Base-by-base conservation (phyloP, 139 green algal genomes). In the Asterochloris sp. region DNA sequence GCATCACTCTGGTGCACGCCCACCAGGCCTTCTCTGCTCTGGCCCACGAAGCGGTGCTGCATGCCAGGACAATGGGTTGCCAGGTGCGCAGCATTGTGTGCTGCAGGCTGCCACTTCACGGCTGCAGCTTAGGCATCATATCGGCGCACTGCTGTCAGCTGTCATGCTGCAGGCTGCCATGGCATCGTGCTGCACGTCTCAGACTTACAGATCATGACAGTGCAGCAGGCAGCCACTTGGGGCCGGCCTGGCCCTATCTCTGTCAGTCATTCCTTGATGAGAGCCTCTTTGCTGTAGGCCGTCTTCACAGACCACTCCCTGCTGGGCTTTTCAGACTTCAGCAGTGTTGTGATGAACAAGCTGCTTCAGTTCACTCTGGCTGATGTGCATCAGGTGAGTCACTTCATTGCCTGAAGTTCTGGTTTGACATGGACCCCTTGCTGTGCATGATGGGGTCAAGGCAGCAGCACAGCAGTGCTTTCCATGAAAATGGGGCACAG, bases 271-370 rank as follows among this genome's bases (percentile, higher is more conserved):
- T 0, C 0, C 11, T 23, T 8, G n/a, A 1, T 27, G 17, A 27
- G 38, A 28, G 17, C 6, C 71, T 76, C 26, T 28, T 78, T 23
- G 12, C 60, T 87, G 62, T 84, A 89, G 76, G 87, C 91, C n/a
- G 94, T 98, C 17, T 99, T 99, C 90, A 99, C 97, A 0, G 96
- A 99, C 90, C 97, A 99, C 87, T 98, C 94, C 0, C 90, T 99
- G 29, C 97, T 98, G 75, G 97, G 97, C 19, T 99, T 99, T 89
- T 92, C 94, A 19, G 95, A 98, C 79, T 81, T 86, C 23, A 71
- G 78, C 60, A 93, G 85, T 88, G 98, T 99, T 73, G 62, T 93
- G 13, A 93, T 92, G n/a, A 99, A 99, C 89, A 94, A 91, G 85
- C 64, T 94, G 24, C 88, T 97, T 62, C 96, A 96, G 83, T 92